Base-by-base conservation (phyloP, 768 basidiomycete species). In the Candolleomyces eurysporus region DNA sequence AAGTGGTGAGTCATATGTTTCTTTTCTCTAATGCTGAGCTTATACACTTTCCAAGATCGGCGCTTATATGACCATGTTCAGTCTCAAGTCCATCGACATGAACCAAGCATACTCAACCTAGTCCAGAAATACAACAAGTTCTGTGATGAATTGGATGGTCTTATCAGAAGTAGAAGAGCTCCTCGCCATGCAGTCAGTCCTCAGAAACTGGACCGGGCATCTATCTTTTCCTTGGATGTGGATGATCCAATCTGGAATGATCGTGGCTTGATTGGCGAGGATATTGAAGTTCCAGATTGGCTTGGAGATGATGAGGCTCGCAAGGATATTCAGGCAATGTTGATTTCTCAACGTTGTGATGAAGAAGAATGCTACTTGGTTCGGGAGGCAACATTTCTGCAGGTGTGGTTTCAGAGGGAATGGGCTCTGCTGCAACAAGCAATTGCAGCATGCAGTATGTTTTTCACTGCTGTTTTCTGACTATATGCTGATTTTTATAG, bases 221-320 rank as follows among this genome's bases (percentile, higher is more conserved):
- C 64, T 1, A 49, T 78, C 4, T 78, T 70, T 49, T 57, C 60
- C 1, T 64, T 78, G 0, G 75, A 77, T 66, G 72, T 78, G 32
- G 75, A 76, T 66, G 73, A 75, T 62, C 63, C 65, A 19, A 75
- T 77, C 17, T 78, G 76, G 74, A 68, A 74, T 53, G 71, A 75
- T 57, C 22, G 67, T 48, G 73, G 73, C 1, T 63, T 77, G 3
- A 53, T 40, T 19, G 65, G 63, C 40, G 68, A 73, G 31, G 64
- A 70, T 46, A 30, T 48, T 52, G 48, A 51, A 21, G 17, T 63
- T 11, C 67, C 68, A 0, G 30, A 22, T 9, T 78, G 78, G 76
- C 64, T 75, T 0, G 63, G 66, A 3, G 66, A 76, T 65, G 60
- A 68, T 5, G 57, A 61, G 9, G 67, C 73, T 0, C 57, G 66